Percentiles rank a stretch among this genome's conserved stretches.
phyloP scores from a whole-genome alignment of 306 rosid species.

The Mucuna pruriens region DNA sequence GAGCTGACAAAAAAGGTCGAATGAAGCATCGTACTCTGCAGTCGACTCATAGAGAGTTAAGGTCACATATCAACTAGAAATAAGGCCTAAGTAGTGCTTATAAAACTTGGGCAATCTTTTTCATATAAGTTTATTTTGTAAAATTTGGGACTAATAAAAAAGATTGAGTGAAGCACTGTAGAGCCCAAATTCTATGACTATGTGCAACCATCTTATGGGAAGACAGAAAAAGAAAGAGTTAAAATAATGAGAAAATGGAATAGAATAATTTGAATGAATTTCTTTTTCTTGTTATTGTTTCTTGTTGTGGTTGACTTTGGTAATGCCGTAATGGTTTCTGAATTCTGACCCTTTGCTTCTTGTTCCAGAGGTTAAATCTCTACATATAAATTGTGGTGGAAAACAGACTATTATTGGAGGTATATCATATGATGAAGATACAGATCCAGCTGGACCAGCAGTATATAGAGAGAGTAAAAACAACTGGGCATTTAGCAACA shows the following conservation, averaged over 20 bases:
- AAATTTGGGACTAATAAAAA: too few relatives aligned
- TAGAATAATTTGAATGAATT: constrained; percentile 12
- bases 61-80: too few relatives aligned
- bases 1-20: too few relatives aligned
- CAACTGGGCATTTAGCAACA: constrained; percentile 63
- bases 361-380: constrained; percentile 21
- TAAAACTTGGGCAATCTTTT: too few relatives aligned
- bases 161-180: too few relatives aligned
- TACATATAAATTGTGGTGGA: constrained; percentile 50
- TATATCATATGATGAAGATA: constrained; percentile 36
- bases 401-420: background rate
- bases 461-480: background rate
- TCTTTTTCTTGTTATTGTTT: background rate
- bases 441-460: constrained; percentile 2
- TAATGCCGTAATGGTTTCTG: background rate
- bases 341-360: background rate
- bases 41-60: too few relatives aligned
- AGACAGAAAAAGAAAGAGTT: background rate
- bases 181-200: too few relatives aligned
- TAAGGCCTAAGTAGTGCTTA: too few relatives aligned
- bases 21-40: too few relatives aligned
- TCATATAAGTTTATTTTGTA: too few relatives aligned
- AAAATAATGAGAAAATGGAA: background rate
- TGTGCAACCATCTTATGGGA: too few relatives aligned
- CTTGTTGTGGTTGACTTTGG: background rate